Evolutionary conservation across 139 green algal species (phyloP).

Genomic region (Micromonas pusilla): DNA sequence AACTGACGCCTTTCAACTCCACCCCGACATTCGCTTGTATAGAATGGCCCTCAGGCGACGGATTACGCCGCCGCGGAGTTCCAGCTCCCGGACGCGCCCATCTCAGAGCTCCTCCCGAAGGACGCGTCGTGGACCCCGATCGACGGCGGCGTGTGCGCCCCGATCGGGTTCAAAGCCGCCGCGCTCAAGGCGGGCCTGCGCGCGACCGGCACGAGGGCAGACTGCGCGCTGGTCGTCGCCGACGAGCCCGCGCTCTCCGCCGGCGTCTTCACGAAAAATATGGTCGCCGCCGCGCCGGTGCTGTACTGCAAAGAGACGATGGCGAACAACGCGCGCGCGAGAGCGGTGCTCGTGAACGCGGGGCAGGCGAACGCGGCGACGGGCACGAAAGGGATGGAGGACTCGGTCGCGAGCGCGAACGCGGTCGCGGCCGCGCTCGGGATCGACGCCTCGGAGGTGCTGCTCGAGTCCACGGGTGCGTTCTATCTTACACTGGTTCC

Average conservation of each 20-base stretch:
- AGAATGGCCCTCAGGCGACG: not conserved
- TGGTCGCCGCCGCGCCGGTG: constrained; percentile 91
- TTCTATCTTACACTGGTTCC: too few species aligned
- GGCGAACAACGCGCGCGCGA: constrained; percentile 46
- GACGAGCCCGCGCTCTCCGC: constrained; percentile 47
- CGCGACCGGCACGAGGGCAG: constrained; percentile 57
- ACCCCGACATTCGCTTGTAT: too few species aligned
- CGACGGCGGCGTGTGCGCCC: constrained; percentile 45
- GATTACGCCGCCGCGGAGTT: not conserved
- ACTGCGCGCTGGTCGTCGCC: constrained; percentile 82
- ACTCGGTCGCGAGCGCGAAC: constrained; percentile 53
- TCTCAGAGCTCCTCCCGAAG: not conserved
- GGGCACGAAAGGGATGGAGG: constrained; percentile 64
- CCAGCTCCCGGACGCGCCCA: constrained; percentile 10
- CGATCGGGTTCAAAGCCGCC: constrained; percentile 86
- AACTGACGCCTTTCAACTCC: too few species aligned
- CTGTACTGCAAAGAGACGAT: constrained; percentile 86
- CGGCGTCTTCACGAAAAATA: constrained; percentile 91
- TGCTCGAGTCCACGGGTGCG: constrained; percentile 82
- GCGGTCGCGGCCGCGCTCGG: constrained; percentile 56
- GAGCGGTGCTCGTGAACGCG: constrained; percentile 87
- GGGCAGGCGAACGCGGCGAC: constrained; percentile 80
- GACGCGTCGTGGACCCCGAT: constrained; percentile 11
- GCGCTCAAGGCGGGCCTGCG: constrained; percentile 77
- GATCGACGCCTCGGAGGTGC: constrained; percentile 53